Conservation (phyloP, 225 moss, liverwort and hornwort genomes). For the Takakia lepidozioides region DNA sequence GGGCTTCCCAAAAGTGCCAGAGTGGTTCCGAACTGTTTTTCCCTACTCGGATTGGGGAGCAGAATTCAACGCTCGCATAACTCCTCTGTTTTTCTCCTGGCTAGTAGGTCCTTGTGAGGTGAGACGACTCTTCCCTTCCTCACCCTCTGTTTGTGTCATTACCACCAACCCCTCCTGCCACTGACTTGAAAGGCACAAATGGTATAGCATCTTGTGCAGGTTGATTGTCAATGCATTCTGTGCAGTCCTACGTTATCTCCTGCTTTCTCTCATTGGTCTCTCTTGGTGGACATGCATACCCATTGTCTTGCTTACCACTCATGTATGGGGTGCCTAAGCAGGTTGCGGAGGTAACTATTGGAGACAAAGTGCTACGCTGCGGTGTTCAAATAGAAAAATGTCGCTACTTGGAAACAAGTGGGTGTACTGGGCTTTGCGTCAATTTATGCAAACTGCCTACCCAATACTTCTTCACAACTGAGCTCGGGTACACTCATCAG, state of each 20-base stretch:
- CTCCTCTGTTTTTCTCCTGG: slow-evolving; percentile 93
- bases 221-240: no score
- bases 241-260: no score
- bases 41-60: slow-evolving; percentile 96
- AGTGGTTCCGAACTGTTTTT: slow-evolving; percentile 83
- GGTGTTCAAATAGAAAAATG: slow-evolving; percentile 90
- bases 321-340: no score
- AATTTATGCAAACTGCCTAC: slow-evolving; percentile 97
- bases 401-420: slow-evolving; percentile 84
- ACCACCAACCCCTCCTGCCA: no score
- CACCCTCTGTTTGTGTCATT: not conserved
- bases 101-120: slow-evolving; percentile 94
- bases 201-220: no score
- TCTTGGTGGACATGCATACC: no score
- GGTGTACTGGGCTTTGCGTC: slow-evolving; percentile 87
- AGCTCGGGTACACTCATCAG: slow-evolving; percentile 83
- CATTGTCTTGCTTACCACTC: no score
- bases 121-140: not conserved
- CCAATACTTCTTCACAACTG: slow-evolving; percentile 84
- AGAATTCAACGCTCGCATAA: slow-evolving; percentile 77
- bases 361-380: slow-evolving; percentile 46
- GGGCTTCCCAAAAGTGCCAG: slow-evolving; percentile 85
- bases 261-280: no score
- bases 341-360: slow-evolving; percentile 62
- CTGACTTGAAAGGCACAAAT: no score